phyloP scores from a whole-genome alignment of 1,284 basidiomycete species.

The Hypsizygus ulmarius region DNA sequence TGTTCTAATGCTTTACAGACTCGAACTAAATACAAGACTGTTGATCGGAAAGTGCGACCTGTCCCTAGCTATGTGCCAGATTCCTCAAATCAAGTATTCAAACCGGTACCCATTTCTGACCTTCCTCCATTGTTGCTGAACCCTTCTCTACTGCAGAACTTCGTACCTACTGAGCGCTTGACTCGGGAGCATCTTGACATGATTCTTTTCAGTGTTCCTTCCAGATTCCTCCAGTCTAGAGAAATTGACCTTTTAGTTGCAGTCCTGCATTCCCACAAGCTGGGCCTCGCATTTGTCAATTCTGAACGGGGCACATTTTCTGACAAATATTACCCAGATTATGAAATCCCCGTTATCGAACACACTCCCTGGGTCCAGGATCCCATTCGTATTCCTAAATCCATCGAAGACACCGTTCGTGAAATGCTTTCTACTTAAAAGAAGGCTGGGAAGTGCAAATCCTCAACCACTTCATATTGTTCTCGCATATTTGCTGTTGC shows the following conservation, averaged over 20 bases:
- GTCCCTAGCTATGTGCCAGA: conserved; percentile 9
- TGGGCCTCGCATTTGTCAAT: conserved; percentile 28
- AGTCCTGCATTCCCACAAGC: conserved; percentile 20
- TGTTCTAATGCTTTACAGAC: background rate
- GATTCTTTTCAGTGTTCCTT: conserved; percentile 16
- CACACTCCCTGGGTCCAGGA: conserved; percentile 31
- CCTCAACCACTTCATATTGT: conserved; percentile 28
- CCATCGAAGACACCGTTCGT: conserved; percentile 21
- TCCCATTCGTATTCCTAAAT: conserved; percentile 28
- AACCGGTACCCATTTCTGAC: conserved; percentile 11
- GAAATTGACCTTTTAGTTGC: conserved; percentile 26
- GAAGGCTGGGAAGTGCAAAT: conserved; percentile 29
- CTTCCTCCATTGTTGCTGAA: conserved; percentile 19
- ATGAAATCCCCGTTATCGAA: conserved; percentile 32
- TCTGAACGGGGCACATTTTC: conserved; percentile 30
- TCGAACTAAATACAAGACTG: background rate
- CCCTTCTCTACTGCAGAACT: conserved; percentile 7
- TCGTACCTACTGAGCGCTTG: conserved; percentile 12
- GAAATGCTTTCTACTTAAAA: conserved; percentile 23
- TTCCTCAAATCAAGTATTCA: conserved; percentile 32
- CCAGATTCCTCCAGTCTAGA: conserved; percentile 14
- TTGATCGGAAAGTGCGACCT: conserved; percentile 1
- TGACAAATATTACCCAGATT: conserved; percentile 31
- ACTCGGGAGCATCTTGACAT: conserved; percentile 16
- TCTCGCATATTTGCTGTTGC: conserved; percentile 30